phyloP scores from a whole-genome alignment of 1,284 basidiomycete species.

The Omphalotus olearius region DNA sequence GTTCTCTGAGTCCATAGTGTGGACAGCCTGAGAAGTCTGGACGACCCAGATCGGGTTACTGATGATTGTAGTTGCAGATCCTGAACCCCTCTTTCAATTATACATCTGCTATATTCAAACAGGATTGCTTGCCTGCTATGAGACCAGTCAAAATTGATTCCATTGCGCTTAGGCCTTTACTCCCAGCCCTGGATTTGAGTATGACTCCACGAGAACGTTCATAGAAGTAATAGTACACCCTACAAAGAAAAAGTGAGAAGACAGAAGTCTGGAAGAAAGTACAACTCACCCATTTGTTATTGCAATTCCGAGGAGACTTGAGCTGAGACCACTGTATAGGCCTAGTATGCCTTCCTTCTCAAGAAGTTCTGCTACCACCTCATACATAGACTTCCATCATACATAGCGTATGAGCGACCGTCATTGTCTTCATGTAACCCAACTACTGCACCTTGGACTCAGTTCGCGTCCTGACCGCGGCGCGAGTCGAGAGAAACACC shows the following conservation, averaged over 20 bases:
- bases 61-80: slow-evolving; percentile 86
- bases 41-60: slow-evolving; percentile 96
- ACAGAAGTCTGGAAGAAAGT: slow-evolving; percentile 16
- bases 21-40: slow-evolving; percentile 89
- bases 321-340: slow-evolving; percentile 85
- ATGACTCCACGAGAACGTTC: slow-evolving; percentile 61
- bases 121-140: slow-evolving; percentile 63
- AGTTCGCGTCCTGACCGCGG: slow-evolving; percentile 86
- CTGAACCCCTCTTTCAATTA: slow-evolving; percentile 31
- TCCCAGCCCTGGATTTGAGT: slow-evolving; percentile 51
- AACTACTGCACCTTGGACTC: slow-evolving; percentile 55
- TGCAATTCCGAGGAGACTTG: slow-evolving; percentile 87
- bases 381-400: slow-evolving; percentile 42
- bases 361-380: slow-evolving; percentile 72
- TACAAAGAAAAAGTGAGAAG: slow-evolving; percentile 22
- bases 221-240: slow-evolving; percentile 84
- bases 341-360: slow-evolving; percentile 83
- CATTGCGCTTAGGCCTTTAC: slow-evolving; percentile 71
- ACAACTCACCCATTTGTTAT: slow-evolving; percentile 77
- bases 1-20: slow-evolving; percentile 38
- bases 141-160: slow-evolving; percentile 91
- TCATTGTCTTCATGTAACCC: not conserved
- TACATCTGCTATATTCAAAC: slow-evolving; percentile 1
- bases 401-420: slow-evolving; percentile 8
- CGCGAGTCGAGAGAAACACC: slow-evolving; percentile 89